phyloP scores from a whole-genome alignment of 345 rosid genomes.

The Firmiana major region DNA sequence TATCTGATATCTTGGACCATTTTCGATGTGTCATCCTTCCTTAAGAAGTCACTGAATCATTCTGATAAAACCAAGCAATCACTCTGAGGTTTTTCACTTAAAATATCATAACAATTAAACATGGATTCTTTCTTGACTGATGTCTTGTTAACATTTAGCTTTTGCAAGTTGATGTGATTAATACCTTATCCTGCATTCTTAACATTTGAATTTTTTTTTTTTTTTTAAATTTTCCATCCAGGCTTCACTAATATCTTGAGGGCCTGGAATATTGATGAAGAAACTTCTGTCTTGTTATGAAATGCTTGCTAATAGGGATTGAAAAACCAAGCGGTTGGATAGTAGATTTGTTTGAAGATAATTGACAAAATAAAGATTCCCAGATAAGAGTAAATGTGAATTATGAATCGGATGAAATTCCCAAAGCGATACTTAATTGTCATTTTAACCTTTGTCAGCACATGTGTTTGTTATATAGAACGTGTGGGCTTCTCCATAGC shows the following conservation, averaged over 20 bases:
- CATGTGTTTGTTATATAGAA: slow-evolving; percentile 88
- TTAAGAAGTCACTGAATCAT: neutral
- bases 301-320: slow-evolving; percentile 7
- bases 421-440: slow-evolving; percentile 82
- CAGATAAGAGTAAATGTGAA: slow-evolving; percentile 21
- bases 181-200: neutral
- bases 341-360: slow-evolving; percentile 9
- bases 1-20: neutral
- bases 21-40: neutral
- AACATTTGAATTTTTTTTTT: neutral
- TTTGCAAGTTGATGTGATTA: neutral
- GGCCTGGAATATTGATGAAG: neutral
- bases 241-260: neutral
- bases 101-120: neutral
- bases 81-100: neutral
- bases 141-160: neutral
- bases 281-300: neutral
- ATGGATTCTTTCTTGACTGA: neutral
- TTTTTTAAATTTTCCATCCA: too few relatives aligned
- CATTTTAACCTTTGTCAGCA: slow-evolving; percentile 75
- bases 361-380: slow-evolving; percentile 12
- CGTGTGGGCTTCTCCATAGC: slow-evolving; percentile 98
- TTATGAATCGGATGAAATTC: slow-evolving; percentile 54
- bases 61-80: neutral
- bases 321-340: slow-evolving; percentile 17